Base-by-base conservation (phyloP, 345 rosid genomes). In the Reutealis trisperma region DNA sequence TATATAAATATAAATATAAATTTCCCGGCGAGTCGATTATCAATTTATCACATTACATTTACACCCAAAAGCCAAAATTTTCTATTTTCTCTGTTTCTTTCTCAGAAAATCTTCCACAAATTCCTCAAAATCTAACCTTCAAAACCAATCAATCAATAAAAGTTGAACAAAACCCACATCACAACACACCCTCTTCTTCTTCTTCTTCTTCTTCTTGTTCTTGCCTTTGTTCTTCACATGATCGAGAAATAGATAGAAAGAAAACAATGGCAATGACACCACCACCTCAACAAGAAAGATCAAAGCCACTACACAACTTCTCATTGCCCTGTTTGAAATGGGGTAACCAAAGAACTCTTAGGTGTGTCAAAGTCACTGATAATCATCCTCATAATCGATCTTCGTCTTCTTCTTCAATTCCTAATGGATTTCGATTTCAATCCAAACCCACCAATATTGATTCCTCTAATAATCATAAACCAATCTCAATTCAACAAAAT, bases 241-340 rank as follows among this genome's bases (percentile, higher is more conserved):
- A 52, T 70, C 6, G 63, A 70, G 51, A 51, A 27, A 37, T 51
- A 71, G 19, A 32, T 0, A 44, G 14, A 44, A 12, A 19, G 9
- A 67, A 16, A 70, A 44, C 52, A 27, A 73, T 74, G 78, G 74
- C 77, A 7, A 67, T 64, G 72, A 16, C 80, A 45, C 45, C 81
- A 45, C 49, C 49, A 45, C 49, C 9, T 8, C 49, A 45, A 45
- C 78, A 75, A 14, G 84, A 81, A 61, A 85, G 86, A 86, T 86
- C 91, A 27, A 88, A 86, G 52, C 84, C 87, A 61, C 92, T 87
- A 25, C 90, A 88, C 60, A 88, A 87, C 90, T 88, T 87, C 86
- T 80, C 88, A 59, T 85, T 87, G 61, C 90, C 92, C 42, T 79
- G 78, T 73, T 85, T 86, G 74, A 84, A 84, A 81, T 88, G 90